Base-by-base conservation (phyloP, 805 yeast species). In the Groenewaldozyma salmanticensis region DNA sequence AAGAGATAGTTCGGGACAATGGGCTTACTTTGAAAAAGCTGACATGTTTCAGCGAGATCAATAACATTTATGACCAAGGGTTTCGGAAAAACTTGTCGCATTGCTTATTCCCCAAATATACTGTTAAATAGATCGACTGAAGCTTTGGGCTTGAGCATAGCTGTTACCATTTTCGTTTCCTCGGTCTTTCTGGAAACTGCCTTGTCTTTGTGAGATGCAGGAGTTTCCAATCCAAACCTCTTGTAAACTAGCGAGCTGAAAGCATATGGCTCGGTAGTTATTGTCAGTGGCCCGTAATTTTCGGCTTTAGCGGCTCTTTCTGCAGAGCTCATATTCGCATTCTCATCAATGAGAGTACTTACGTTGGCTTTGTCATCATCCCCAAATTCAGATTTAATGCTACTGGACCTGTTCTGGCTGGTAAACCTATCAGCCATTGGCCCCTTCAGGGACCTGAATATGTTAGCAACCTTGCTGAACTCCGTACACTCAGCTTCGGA, bases 41-140 rank as follows among this genome's bases (percentile, higher is more conserved):
- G 11, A 35, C 40, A 20, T 40, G 40, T 13, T 52, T 54, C 37
- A 50, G 45, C n/a, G 57, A 54, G 4, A 53, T 75, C 4, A 58
- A 63, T 18, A 56, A 61, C 31, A 58, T 69, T 1, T 66, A 60
- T 51, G 66, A 64, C 37, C 40, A 50, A 18, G 68, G 62, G 41
- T 61, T 54, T 42, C 51, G 43, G 43, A 38, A 31, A 7, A 65
- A 55, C 45, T 35, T 49, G 20, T 40, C 20, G 41, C 44, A 36
- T n/a, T 22, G 40, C 6, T 24, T 52, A 7, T 38, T 39, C 46
- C 20, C 59, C 57, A 40, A 55, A 54, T 3, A 54, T 42, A 7
- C 40, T 39, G 4, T 40, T 35, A 39, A 54, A 54, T 24, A 53
- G 36, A 29, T 52, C 55, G 1, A 17, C 16, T 4, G 56, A 48